phyloP scores from a whole-genome alignment of 345 rosid species.

The Draba incana region DNA sequence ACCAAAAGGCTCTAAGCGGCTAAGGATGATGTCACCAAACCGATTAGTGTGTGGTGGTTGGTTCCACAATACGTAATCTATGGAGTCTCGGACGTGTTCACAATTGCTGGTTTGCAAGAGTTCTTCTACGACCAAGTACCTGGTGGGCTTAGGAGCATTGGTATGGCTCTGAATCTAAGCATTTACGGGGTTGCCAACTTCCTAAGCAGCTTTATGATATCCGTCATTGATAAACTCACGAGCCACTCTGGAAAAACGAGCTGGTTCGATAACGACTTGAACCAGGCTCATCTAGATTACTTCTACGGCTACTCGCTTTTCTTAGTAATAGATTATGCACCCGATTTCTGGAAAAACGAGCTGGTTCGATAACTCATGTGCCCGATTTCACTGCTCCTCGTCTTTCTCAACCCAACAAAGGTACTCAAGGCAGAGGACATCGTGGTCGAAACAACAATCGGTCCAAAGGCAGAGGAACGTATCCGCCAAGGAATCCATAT shows the following conservation, averaged over 20 bases:
- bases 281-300: slow-evolving; percentile 57
- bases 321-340: no score
- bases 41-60: slow-evolving; percentile 48
- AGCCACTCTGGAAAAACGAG: slow-evolving; percentile 41
- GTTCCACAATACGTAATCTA: slow-evolving; percentile 40
- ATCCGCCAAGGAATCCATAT: no score
- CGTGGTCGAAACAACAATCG: no score
- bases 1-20: slow-evolving; percentile 38
- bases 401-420: no score
- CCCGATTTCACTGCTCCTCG: no score
- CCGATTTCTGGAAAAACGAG: no score
- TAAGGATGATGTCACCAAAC: slow-evolving; percentile 12
- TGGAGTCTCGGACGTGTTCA: slow-evolving; percentile 45
- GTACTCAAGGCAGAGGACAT: no score
- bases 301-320: slow-evolving; percentile 50
- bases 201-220: slow-evolving; percentile 53
- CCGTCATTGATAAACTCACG: slow-evolving; percentile 45
- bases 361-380: no score
- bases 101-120: slow-evolving; percentile 61
- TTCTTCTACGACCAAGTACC: slow-evolving; percentile 67
- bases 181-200: slow-evolving; percentile 55
- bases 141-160: slow-evolving; percentile 52
- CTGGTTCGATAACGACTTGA: slow-evolving; percentile 59
- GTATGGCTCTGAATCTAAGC: slow-evolving; percentile 56
- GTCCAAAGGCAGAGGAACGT: no score